Evolutionary conservation across 148 eudicot genomes (phyloP).

Genomic region (Cornus florida): DNA sequence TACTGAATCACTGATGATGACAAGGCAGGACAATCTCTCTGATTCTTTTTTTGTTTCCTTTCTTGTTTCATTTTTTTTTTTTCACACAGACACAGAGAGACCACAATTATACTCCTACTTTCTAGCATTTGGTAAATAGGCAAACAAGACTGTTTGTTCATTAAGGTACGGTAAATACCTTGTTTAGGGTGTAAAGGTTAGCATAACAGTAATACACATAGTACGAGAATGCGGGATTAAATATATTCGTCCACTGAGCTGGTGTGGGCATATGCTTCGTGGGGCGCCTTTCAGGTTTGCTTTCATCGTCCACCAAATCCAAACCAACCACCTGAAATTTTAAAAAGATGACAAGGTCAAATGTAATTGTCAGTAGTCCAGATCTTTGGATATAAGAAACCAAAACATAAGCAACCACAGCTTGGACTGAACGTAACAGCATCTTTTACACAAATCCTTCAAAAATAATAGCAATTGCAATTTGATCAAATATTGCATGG

Average conservation of each 20-base stretch:
- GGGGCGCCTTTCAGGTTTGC: slow-evolving; percentile 98
- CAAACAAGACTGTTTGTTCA: background rate
- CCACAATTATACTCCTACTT: background rate
- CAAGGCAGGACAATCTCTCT: background rate
- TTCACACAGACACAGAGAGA: background rate
- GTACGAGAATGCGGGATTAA: slow-evolving; percentile 94
- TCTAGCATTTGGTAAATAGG: background rate
- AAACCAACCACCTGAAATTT: slow-evolving; percentile 83
- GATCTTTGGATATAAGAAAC: background rate
- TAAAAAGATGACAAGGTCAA: slow-evolving; percentile 3
- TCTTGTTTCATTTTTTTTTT: too few species aligned
- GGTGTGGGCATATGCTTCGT: slow-evolving; percentile 99
- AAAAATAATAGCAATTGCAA: background rate
- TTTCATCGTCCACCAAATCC: slow-evolving; percentile 98
- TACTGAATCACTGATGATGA: background rate
- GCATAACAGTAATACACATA: slow-evolving; percentile 96
- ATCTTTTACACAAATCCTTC: background rate
- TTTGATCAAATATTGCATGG: background rate
- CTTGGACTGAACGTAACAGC: background rate
- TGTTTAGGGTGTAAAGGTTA: slow-evolving; percentile 93
- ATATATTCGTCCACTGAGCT: slow-evolving; percentile 89
- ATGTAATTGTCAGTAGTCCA: background rate
- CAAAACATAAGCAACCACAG: slow-evolving; percentile 6
- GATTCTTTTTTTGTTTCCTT: too few species aligned
- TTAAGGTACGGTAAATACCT: slow-evolving; percentile 43